These are phyloP conservation scores for Kwoniella pini DNA, from an alignment of 768 basidiomycete species.

Conservation along the genomic window DNA sequence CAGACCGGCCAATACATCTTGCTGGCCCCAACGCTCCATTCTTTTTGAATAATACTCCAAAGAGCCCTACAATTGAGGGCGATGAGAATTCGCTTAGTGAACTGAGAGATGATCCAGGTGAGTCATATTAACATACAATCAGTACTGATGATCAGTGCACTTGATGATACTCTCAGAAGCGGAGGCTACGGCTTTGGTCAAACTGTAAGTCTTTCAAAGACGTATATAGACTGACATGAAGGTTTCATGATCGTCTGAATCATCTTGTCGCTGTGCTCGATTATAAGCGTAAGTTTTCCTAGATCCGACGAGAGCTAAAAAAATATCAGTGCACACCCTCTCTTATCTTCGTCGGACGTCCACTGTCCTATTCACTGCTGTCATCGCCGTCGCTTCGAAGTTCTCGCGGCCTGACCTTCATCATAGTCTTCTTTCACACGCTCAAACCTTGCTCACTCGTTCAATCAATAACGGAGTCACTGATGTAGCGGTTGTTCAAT, in stretches of 20 bases:
- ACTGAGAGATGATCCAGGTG: constrained; percentile 25
- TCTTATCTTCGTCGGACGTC: constrained; percentile 76
- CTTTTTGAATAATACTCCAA: constrained; percentile 18
- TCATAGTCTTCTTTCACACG: constrained; percentile 68
- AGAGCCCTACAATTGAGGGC: not conserved
- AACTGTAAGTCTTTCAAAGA: constrained; percentile 17
- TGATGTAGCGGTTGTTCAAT: constrained; percentile 82
- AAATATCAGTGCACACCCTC: constrained; percentile 77
- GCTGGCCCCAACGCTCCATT: constrained; percentile 19
- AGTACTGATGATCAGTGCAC: constrained; percentile 23
- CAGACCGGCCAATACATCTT: constrained; percentile 16
- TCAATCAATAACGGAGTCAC: constrained; percentile 79
- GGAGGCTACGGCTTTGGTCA: constrained; percentile 23
- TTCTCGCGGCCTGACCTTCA: constrained; percentile 74
- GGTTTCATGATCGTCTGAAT: constrained; percentile 37
- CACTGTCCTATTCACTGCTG: constrained; percentile 78
- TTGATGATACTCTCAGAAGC: constrained; percentile 23
- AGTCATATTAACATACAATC: not conserved
- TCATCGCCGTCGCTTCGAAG: constrained; percentile 81
- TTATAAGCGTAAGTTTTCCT: constrained; percentile 21
- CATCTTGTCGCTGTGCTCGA: constrained; percentile 35
- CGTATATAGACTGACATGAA: constrained; percentile 7
- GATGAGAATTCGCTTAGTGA: not conserved
- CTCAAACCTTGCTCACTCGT: constrained; percentile 70
- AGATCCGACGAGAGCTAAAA: no score